Conservation (phyloP, 768 basidiomycete species). For the Tubosaeta brunneosetosa region DNA sequence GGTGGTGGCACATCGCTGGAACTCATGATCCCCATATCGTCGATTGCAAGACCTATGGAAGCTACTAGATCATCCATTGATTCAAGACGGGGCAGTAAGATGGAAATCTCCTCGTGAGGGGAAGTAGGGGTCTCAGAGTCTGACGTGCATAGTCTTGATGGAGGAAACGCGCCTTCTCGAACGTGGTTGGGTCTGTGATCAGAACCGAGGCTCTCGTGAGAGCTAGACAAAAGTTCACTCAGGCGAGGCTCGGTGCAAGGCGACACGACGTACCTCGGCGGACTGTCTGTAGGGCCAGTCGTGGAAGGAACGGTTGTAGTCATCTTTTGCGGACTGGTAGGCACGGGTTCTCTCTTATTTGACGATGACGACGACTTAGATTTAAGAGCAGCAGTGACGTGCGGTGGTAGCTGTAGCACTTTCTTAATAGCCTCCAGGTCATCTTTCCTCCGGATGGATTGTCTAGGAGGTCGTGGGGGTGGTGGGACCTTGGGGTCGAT, state of each 20-base stretch:
- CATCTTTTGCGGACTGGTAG: slow-evolving; percentile 28
- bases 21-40: slow-evolving; percentile 34
- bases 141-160: slow-evolving; percentile 34
- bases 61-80: slow-evolving; percentile 38
- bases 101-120: slow-evolving; percentile 15
- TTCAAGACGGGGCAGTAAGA: slow-evolving; percentile 22
- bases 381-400: slow-evolving; percentile 43
- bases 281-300: slow-evolving; percentile 5
- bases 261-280: slow-evolving; percentile 15
- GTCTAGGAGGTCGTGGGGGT: slow-evolving; percentile 56
- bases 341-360: slow-evolving; percentile 15
- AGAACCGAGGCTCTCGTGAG: slow-evolving; percentile 22
- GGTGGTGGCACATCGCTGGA: slow-evolving; percentile 34
- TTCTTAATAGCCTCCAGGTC: slow-evolving; percentile 59
- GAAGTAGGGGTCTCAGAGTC: slow-evolving; percentile 15
- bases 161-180: slow-evolving; percentile 67
- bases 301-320: background rate
- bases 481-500: slow-evolving; percentile 47
- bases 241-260: background rate
- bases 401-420: slow-evolving; percentile 53
- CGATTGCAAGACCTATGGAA: slow-evolving; percentile 35
- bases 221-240: slow-evolving; percentile 5
- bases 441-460: slow-evolving; percentile 44
- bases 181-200: slow-evolving; percentile 28
- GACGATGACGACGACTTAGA: slow-evolving; percentile 18